Evolutionary conservation across 179 eudicot genomes (phyloP), one percentile per base, ranked within the genome.

Genomic region (Beta macrorhiza): DNA sequence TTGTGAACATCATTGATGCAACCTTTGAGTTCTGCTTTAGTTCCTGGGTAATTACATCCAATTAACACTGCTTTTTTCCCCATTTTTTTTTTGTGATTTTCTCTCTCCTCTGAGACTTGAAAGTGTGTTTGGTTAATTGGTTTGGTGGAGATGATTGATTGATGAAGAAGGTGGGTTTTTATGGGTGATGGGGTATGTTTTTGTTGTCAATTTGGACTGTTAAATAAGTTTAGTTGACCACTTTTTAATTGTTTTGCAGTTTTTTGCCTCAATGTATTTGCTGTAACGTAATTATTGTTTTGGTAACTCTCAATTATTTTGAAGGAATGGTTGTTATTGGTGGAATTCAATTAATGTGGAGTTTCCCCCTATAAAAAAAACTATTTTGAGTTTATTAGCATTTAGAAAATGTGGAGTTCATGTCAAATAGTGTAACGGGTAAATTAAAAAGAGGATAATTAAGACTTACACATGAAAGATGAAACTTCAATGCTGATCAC

Each of bases 11-110:
- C 89, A 74, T 88, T 88, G 17, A 88, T 78, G 83, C 90, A 88
- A 0, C 90, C 90, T 80, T 88, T 86, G 0, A 86, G 82, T 72
- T 88, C 89, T 0, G 89, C 89, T 70, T 86, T 84, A 9, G 89
- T 88, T 14, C 83, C 83, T 37, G 86, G 84, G 79, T 88, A 88
- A 82, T 88, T 88, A 68, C 81, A 78, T 17, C 90, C 90, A 11
- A 88, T 81, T 44, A 88, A 17, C 63, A 88, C 80, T 13, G 90
- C 90, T 65, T 88, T 88, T 55, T 83, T 83, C 20, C 76, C 82
- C 88, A 85, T 85, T 49, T 78, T 45, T 25, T 44, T 0, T n/a
- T 32, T 69, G 52, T 61, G 12, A 15, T 69, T 52, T 51, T n/a
- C 7, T 10, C 32, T 72, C 13, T 11, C 14, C 7, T 49, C 6